Evolutionary conservation across 345 rosid genomes (phyloP), one percentile per base, ranked within the genome.

Genomic region (Limnanthes douglasii): DNA sequence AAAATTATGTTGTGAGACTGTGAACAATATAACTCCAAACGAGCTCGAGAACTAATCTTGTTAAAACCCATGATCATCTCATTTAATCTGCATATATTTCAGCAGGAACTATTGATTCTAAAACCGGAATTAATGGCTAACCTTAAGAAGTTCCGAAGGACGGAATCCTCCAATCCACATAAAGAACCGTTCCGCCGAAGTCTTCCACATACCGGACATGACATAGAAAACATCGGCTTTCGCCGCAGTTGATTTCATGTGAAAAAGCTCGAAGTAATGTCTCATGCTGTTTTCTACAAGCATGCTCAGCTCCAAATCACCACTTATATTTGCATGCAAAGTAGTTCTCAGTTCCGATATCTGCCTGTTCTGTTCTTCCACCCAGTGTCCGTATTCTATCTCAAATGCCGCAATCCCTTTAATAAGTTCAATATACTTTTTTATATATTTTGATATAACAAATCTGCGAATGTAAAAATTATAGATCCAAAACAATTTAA

Each of bases 101-200:
- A n/a, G n/a, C n/a, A n/a, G n/a, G n/a, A n/a, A n/a, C n/a, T n/a
- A n/a, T n/a, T n/a, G n/a, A n/a, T n/a, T n/a, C n/a, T n/a, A n/a
- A n/a, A n/a, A n/a, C n/a, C n/a, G n/a, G n/a, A n/a, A n/a, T n/a
- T n/a, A n/a, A n/a, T n/a, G n/a, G n/a, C n/a, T n/a, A 41, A 86
- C 97, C 95, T 90, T 68, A 40, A 90, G 80, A 54, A 90, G 95
- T 50, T 83, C 94, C 2, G 98, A 79, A 18, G 98, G 98, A 31
- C 95, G 79, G 61, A 80, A 90, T 6, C 98, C 98, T 32, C 95
- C 98, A 0, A 90, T 77, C 98, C 98, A 90, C 6, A 69, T 50
- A 68, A 90, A 90, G 31, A 84, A 80, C 0, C 92, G 62, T 52
- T 90, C 98, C 1, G 98, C 69, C 0, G 94, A 53, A 13, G 98